Conservation (phyloP, 1,284 basidiomycete genomes). For the Naganishia liquefaciens region DNA sequence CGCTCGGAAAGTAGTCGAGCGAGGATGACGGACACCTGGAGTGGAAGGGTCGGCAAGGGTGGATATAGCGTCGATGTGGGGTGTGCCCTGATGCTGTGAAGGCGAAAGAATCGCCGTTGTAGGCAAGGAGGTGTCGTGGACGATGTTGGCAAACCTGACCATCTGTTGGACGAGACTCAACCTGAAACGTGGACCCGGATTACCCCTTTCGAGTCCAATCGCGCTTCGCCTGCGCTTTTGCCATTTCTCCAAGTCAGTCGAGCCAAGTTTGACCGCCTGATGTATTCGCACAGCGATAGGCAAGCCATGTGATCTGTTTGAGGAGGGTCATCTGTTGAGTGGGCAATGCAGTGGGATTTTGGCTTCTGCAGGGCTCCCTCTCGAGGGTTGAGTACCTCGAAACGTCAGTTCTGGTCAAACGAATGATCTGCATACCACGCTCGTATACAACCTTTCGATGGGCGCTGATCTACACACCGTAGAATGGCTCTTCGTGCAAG, state of each 20-base stretch:
- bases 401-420: neutral
- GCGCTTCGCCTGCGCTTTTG: neutral
- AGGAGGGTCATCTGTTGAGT: no score
- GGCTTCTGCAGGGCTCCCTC: no score
- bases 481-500: slow-evolving; percentile 25
- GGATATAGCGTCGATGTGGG: neutral
- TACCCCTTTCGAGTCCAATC: neutral
- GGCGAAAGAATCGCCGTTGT: neutral
- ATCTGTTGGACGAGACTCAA: neutral
- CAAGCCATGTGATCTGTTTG: no score
- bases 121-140: neutral
- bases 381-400: neutral
- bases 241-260: neutral
- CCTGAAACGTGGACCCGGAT: neutral
- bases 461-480: neutral
- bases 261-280: no score
- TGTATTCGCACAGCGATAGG: neutral
- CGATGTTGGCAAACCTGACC: neutral
- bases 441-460: neutral
- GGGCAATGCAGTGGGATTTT: no score
- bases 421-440: neutral
- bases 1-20: neutral
- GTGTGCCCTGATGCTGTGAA: no score
- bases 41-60: neutral
- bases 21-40: neutral